These are phyloP conservation scores for Cyclotella choctawhatcheeana DNA, from an alignment of 108 stramenopile species.

Conservation along the genomic window DNA sequence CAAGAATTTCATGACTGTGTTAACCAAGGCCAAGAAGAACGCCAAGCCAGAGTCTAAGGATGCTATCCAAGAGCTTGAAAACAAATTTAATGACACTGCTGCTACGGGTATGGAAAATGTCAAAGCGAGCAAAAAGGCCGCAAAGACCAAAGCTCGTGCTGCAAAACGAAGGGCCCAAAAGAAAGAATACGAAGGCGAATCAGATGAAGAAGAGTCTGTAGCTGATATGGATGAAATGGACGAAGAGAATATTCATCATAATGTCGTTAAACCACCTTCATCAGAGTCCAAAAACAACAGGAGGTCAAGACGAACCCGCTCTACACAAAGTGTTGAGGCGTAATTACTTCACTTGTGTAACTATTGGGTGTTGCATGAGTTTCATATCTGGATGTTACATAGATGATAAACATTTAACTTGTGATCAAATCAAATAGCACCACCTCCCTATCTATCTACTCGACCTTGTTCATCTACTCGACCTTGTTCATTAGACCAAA, in stretches of 20 bases:
- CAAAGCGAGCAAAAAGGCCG: constrained; percentile 70
- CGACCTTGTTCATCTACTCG: too few relatives aligned
- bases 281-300: not conserved
- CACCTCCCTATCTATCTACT: too few relatives aligned
- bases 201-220: constrained; percentile 27
- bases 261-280: not conserved
- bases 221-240: constrained; percentile 28
- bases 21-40: constrained; percentile 84
- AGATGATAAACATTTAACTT: too few relatives aligned
- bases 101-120: constrained; percentile 67
- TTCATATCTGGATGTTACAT: constrained; percentile 14
- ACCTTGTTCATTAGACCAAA: too few relatives aligned
- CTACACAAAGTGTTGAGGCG: not conserved
- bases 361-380: constrained; percentile 1
- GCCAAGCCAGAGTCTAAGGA: constrained; percentile 80
- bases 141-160: constrained; percentile 58
- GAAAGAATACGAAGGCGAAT: constrained; percentile 49
- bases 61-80: constrained; percentile 87
- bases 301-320: constrained; percentile 6
- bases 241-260: constrained; percentile 38
- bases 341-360: not conserved
- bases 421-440: too few relatives aligned
- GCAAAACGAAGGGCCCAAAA: constrained; percentile 41
- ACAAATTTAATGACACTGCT: constrained; percentile 69
- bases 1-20: constrained; percentile 72